Base-by-base conservation (phyloP, 1,284 basidiomycete genomes). In the Ustilago hordei region DNA sequence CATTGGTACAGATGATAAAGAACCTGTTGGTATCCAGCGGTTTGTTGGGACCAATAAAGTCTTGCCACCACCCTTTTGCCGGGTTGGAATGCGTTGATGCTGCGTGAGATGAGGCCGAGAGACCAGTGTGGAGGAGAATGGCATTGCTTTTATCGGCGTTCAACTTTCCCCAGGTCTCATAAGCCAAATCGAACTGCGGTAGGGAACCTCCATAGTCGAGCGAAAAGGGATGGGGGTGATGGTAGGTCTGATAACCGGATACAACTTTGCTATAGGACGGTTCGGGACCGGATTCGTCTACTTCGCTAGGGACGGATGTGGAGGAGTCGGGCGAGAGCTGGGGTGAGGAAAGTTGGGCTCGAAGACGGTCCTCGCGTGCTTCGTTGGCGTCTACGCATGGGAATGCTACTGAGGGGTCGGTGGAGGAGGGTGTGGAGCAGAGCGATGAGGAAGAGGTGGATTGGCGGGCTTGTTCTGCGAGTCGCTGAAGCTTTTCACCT, bases 81-180 rank as follows among this genome's bases (percentile, higher is more conserved):
- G 93, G 91, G 78, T 97, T 98, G 12, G 89, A 87, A 2, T 89
- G 86, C 0, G 93, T 93, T 12, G 93, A 93, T 0, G 95, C 95
- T 1, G 97, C 96, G 87, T 99, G 96, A 0, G 95, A 97, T 2
- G 93, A 95, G 0, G 96, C 96, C 2, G 93, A 95, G 2, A 99
- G 89, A 31, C 96, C 96, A 0, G 96, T 99, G 84, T 98, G 96
- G 3, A 99, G 89, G n/a, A 99, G 91, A 60, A 99, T 95, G 58
- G 91, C 95, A 85, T 99, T 99, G 86, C 94, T 92, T 48, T 89
- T 90, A 8, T 88, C 85, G 0, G 91, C 89, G 36, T 93, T 93
- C 63, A 99, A 91, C 1, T 90, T 90, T 2, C 96, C 96, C 97
- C 97, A 99, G 0, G 96, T 95, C 88, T 99, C 96, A 89, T 99